Evolutionary conservation across 768 basidiomycete genomes (phyloP).

Genomic region (Rhodotorula graminis): DNA sequence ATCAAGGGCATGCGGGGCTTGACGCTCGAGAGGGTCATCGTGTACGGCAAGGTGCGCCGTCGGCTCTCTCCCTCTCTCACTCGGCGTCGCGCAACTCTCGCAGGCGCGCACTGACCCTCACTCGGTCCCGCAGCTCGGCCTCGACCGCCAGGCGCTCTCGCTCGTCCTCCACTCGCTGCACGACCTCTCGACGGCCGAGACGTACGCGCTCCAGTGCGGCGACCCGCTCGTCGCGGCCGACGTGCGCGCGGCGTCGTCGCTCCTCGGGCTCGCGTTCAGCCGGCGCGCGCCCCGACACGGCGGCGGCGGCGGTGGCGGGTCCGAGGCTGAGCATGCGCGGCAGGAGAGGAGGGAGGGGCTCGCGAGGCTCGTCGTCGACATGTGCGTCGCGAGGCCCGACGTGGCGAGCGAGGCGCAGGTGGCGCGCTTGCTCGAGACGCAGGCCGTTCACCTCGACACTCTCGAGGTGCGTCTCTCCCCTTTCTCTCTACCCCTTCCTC

Average conservation of each 20-base stretch:
- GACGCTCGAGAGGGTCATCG: conserved; percentile 25
- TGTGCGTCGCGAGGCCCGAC: conserved; percentile 7
- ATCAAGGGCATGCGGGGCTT: conserved; percentile 18
- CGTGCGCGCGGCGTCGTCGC: not conserved
- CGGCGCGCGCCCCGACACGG: not conserved
- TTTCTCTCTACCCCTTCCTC: no score
- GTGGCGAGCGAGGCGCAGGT: not conserved
- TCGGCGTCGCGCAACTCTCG: no score
- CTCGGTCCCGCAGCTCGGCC: conserved; percentile 12
- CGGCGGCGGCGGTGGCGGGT: no score
- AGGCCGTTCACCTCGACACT: conserved; percentile 25
- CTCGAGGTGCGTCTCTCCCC: conserved; percentile 11
- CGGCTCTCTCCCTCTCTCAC: no score
- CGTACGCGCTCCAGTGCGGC: conserved; percentile 25
- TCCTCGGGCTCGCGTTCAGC: conserved; percentile 10
- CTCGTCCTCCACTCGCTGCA: conserved; percentile 27
- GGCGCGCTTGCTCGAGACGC: conserved; percentile 21
- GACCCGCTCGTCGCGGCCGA: conserved; percentile 19
- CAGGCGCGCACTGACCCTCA: not conserved
- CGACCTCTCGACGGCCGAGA: conserved; percentile 31
- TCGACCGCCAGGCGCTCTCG: conserved; percentile 32
- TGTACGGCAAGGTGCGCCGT: conserved; percentile 27
- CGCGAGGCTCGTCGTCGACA: conserved; percentile 33
- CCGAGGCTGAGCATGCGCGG: not conserved
- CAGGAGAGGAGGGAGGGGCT: conserved; percentile 8